These are phyloP conservation scores for Ogataea corticis DNA, from an alignment of 805 yeast species.

Conservation along the genomic window DNA sequence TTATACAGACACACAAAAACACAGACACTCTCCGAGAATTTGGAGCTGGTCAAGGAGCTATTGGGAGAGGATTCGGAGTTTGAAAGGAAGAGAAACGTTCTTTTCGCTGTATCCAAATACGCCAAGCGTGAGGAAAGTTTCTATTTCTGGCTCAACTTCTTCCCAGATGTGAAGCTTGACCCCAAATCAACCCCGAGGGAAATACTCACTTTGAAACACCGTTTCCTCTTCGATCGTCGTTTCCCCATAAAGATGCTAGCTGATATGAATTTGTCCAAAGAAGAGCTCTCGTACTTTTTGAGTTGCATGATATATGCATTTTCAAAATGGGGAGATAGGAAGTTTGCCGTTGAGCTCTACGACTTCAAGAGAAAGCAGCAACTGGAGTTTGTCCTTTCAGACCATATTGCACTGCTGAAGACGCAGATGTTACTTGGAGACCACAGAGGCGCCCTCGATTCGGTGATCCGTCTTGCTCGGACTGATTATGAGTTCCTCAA, in stretches of 20 bases:
- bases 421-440: slow-evolving; percentile 14
- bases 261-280: slow-evolving; percentile 5
- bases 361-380: slow-evolving; percentile 11
- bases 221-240: slow-evolving; percentile 11
- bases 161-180: slow-evolving; percentile 6
- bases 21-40: slow-evolving; percentile 3
- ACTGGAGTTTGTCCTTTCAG: slow-evolving; percentile 14
- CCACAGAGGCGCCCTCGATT: slow-evolving; percentile 15
- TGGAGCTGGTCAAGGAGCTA: slow-evolving; percentile 3
- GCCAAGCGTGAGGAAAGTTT: slow-evolving; percentile 7
- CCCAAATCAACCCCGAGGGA: slow-evolving; percentile 12
- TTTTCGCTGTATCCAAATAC: slow-evolving; percentile 13
- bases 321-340: slow-evolving; percentile 25
- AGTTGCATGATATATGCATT: slow-evolving; percentile 23
- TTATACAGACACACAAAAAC: slow-evolving; percentile 6
- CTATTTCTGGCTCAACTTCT: slow-evolving; percentile 14
- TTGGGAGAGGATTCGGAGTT: slow-evolving; percentile 2
- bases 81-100: slow-evolving; percentile 4
- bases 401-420: slow-evolving; percentile 22
- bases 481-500: slow-evolving; percentile 14
- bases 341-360: slow-evolving; percentile 14
- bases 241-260: slow-evolving; percentile 13
- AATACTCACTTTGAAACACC: slow-evolving; percentile 15
- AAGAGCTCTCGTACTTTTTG: slow-evolving; percentile 11
- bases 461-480: slow-evolving; percentile 7